Base-by-base conservation (phyloP, 805 yeast species). In the Ogataea corticis region DNA sequence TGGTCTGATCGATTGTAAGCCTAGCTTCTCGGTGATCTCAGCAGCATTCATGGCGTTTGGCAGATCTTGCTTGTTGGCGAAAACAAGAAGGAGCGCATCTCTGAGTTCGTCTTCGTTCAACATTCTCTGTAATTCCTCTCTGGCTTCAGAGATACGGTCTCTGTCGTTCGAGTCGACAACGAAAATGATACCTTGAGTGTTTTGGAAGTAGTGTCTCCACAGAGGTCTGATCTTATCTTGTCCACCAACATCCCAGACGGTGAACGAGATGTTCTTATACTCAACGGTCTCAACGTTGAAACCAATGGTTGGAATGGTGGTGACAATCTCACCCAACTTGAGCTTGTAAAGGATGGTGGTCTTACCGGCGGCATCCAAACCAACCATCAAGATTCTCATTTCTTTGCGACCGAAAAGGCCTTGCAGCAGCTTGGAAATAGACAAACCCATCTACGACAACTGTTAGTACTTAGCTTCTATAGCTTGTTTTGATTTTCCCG, bases 191-290 rank as follows among this genome's bases (percentile, higher is more conserved):
- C 97, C 97, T 74, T 92, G 97, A 51, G 97, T 90, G 81, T 92
- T 92, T 76, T 92, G 96, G 87, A 83, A 92, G 72, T 92, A 92
- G 75, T 92, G 96, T 82, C 97, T 87, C 98, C 98, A 92, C 72
- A 92, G 78, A 49, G 98, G 97, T 77, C 98, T 87, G 67, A 92
- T 92, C 76, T 91, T 91, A 73, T 90, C 97, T 79, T 92, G 98
- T 82, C 98, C 98, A 86, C 98, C 98, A 61, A 91, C 97, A 82
- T 92, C 98, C 98, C 97, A 90, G 55, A 90, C 97, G 50, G 96
- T 89, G 76, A 90, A 90, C 35, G 96, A 85, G 71, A 90, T 88
- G 83, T 90, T 90, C 77, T 90, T 90, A 80, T 90, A 89, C 77
- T 90, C 96, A 63, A 90, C 96, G 51, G 97, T 90, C 75, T 90